phyloP scores from a whole-genome alignment of 2,329 filamentous ascomycete genomes.

The Monosporascus sp. region DNA sequence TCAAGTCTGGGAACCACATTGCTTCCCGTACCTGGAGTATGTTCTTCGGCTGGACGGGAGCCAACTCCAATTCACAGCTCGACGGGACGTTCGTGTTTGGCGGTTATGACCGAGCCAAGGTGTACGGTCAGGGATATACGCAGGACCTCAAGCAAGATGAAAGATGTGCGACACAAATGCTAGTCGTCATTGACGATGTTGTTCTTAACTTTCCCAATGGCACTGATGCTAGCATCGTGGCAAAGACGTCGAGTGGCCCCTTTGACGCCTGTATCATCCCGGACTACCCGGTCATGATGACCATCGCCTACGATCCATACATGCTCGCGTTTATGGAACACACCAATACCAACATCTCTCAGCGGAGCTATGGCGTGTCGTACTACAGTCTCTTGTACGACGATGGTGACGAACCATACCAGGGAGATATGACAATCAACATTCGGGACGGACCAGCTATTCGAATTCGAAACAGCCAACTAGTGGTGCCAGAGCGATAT shows the following conservation, averaged over 20 bases:
- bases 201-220: slow-evolving; percentile 29
- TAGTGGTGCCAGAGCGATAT: slow-evolving; percentile 22
- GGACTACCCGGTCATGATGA: slow-evolving; percentile 12
- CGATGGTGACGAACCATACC: slow-evolving; percentile 2
- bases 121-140: slow-evolving; percentile 12
- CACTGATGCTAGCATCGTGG: slow-evolving; percentile 25
- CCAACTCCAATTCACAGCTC: slow-evolving; percentile 11
- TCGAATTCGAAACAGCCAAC: slow-evolving; percentile 25
- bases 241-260: neutral
- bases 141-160: slow-evolving; percentile 13
- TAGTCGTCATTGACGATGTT: slow-evolving; percentile 24
- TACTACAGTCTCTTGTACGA: slow-evolving; percentile 16
- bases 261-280: slow-evolving; percentile 17
- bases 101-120: slow-evolving; percentile 24
- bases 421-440: slow-evolving; percentile 13
- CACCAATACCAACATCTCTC: slow-evolving; percentile 1
- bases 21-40: slow-evolving; percentile 24
- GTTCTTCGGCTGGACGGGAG: slow-evolving; percentile 26
- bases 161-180: slow-evolving; percentile 23
- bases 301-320: slow-evolving; percentile 17
- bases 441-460: slow-evolving; percentile 11
- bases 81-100: slow-evolving; percentile 24
- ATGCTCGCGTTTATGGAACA: slow-evolving; percentile 6
- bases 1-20: slow-evolving; percentile 21
- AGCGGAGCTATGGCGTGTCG: slow-evolving; percentile 12